phyloP scores from a whole-genome alignment of 345 rosid species.

The Eucalyptus tenuipes region DNA sequence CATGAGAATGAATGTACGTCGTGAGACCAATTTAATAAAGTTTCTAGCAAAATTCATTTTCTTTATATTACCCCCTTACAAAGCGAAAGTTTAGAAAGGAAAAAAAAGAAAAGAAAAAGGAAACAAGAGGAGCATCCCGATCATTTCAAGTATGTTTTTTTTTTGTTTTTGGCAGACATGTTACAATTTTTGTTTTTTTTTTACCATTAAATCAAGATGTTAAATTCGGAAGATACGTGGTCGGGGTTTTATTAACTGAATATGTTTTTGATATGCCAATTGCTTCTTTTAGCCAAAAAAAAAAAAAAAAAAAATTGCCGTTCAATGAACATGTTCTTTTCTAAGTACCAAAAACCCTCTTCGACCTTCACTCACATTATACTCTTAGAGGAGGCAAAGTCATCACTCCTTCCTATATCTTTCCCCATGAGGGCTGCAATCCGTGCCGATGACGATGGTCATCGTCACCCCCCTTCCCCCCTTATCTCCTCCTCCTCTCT shows the following conservation, averaged over 20 bases:
- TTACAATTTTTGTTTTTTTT: too few relatives aligned
- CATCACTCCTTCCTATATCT: neutral
- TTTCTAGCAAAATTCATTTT: neutral
- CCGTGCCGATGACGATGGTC: neutral
- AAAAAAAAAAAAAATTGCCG: too few relatives aligned
- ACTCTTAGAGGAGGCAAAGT: neutral
- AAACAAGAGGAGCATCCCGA: neutral
- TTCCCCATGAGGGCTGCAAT: neutral
- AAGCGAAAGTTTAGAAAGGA: neutral
- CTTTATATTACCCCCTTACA: neutral
- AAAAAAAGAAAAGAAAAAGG: neutral
- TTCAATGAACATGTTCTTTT: neutral
- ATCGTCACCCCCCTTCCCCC: neutral
- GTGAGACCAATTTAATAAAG: neutral
- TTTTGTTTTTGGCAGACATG: too few relatives aligned
- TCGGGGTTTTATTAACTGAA: neutral
- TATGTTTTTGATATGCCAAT: neutral
- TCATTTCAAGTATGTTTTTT: neutral
- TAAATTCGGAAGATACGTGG: neutral
- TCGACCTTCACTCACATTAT: accelerated
- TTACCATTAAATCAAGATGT: neutral
- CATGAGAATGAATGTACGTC: neutral
- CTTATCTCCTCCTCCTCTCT: neutral
- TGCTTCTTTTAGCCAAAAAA: neutral
- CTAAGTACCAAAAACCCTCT: neutral